Base-by-base conservation (phyloP, 2,329 filamentous ascomycete species). In the Parasarocladium wereldwijsianum region DNA sequence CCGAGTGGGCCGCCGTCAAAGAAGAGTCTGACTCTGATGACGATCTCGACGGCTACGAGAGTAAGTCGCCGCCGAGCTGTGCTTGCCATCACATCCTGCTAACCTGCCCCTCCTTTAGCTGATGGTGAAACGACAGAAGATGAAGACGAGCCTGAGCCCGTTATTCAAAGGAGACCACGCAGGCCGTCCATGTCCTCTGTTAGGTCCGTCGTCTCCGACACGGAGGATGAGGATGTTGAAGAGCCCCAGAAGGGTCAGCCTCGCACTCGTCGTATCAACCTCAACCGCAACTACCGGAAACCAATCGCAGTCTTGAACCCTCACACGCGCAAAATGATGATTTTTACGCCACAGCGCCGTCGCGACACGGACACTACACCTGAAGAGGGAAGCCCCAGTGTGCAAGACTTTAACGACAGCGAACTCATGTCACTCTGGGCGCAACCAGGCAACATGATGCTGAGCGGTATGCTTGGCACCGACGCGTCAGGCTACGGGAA, bases 361-460 rank as follows among this genome's bases (percentile, higher is more conserved):
- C 55, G 57, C 31, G 55, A 57, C 27, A 50, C 70, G 11, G 66
- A 70, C 36, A 46, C n/a, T n/a, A n/a, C n/a, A n/a, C n/a, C n/a
- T n/a, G n/a, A n/a, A n/a, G n/a, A n/a, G n/a, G n/a, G n/a, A n/a
- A n/a, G n/a, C n/a, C n/a, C n/a, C n/a, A n/a, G n/a, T n/a, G n/a
- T n/a, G n/a, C n/a, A n/a, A n/a, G n/a, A n/a, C n/a, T n/a, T n/a
- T n/a, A n/a, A n/a, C n/a, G n/a, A n/a, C n/a, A n/a, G n/a, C n/a
- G n/a, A n/a, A n/a, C n/a, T n/a, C n/a, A n/a, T n/a, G 0, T 71
- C 76, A 11, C 70, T 80, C 43, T 55, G 78, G 36, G 71, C 64
- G 46, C 75, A 78, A 35, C 70, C 73, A 12, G 73, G 75, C 33
- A 79, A 83, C 35, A 65, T 86, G 39, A 85, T 86, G 79, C 73